Base-by-base conservation (phyloP, 805 yeast species). In the Candida orba region DNA sequence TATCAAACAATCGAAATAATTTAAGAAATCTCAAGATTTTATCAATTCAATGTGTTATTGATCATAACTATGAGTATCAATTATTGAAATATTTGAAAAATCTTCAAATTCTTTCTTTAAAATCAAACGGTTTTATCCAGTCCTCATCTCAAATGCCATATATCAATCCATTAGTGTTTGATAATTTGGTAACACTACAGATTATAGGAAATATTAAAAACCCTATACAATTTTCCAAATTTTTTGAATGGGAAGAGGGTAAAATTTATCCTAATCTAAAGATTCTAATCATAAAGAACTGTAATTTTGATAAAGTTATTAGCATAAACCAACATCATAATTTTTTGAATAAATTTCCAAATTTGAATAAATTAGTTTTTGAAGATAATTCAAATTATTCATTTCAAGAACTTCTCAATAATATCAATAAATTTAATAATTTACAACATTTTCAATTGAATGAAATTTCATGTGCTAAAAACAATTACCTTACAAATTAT, bases 291-390 rank as follows among this genome's bases (percentile, higher is more conserved):
- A 46, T 58, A 12, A 53, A 52, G 20, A 57, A 60, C 2, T 55
- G 51, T 41, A 52, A 55, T 33, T 51, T 57, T 30, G 30, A 45
- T 3, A 25, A 37, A 1, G 9, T 58, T 13, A 52, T 50, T 39
- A 27, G 41, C 2, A 15, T 14, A 0, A 55, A 52, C 37, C 54
- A 50, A 5, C 49, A 44, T 8, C 52, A 45, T 34, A 58, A 58
- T 40, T 56, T 58, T 43, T 42, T 58, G 3, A 43, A 46, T 15
- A 50, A 52, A 15, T 51, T 58, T 32, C 43, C 51, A 6, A 34
- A 49, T 2, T 22, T 55, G 4, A 45, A 49, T 10, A 39, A 47
- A 0, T n/a, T 58, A 15, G 38, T 52, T 1, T 46, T 58, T 36
- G 62, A 58, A 25, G 50, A 52, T 18, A 52, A 57, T 40, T 40